phyloP scores from a whole-genome alignment of 495 filamentous ascomycete species.

The Cryomyces minteri region DNA sequence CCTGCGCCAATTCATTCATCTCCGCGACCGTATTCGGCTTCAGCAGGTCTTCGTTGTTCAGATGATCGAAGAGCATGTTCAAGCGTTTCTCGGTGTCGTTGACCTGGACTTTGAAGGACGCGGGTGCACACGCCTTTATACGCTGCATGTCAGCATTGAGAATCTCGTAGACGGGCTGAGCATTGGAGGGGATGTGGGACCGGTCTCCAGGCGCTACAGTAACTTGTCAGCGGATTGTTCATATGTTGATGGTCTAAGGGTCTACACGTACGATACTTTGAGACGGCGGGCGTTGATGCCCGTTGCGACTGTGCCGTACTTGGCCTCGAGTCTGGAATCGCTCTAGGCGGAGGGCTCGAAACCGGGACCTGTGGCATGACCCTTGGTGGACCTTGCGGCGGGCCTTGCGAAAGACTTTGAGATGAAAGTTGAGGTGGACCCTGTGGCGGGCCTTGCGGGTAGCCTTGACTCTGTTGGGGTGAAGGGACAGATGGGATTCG shows the following conservation, averaged over 20 bases:
- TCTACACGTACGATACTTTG: constrained; percentile 44
- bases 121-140: constrained; percentile 65
- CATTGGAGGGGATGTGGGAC: constrained; percentile 63
- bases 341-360: constrained; percentile 11
- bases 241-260: background rate
- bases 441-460: constrained; percentile 25
- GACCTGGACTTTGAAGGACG: constrained; percentile 66
- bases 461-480: background rate
- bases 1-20: constrained; percentile 45
- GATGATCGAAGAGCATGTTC: constrained; percentile 80
- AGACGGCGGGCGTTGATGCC: background rate
- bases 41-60: constrained; percentile 87
- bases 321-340: constrained; percentile 28
- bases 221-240: background rate
- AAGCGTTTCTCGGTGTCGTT: constrained; percentile 85
- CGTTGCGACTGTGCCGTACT: constrained; percentile 30
- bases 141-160: constrained; percentile 73
- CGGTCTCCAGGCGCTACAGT: constrained; percentile 64
- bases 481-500: background rate
- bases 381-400: constrained; percentile 22
- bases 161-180: constrained; percentile 62
- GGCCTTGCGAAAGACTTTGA: constrained; percentile 17
- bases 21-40: constrained; percentile 62
- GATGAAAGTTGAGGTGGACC: constrained; percentile 30
- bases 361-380: constrained; percentile 26